Percentiles rank a stretch among this genome's conserved stretches.
These are phyloP conservation scores for Botrytis elliptica DNA, from an alignment of 2,329 filamentous ascomycete genomes.

Conservation along the genomic window DNA sequence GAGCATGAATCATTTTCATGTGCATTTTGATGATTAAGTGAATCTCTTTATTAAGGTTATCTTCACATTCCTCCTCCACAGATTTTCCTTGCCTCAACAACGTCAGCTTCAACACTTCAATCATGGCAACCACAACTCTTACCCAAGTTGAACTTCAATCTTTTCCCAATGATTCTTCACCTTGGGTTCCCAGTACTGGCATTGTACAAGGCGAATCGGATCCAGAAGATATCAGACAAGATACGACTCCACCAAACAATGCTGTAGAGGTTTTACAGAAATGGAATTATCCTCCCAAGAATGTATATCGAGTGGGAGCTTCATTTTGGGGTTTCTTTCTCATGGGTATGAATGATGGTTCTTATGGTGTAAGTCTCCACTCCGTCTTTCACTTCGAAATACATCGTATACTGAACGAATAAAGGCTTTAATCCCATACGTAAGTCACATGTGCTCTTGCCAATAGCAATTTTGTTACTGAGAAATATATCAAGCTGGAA, in stretches of 20 bases:
- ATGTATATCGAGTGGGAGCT: slow-evolving; percentile 57
- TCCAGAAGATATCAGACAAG: slow-evolving; percentile 15
- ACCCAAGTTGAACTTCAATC: neutral
- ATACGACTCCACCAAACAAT: neutral
- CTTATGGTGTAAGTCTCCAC: slow-evolving; percentile 27
- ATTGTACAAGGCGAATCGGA: neutral
- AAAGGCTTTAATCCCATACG: slow-evolving; percentile 49
- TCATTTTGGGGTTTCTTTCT: slow-evolving; percentile 62
- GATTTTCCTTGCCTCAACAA: neutral
- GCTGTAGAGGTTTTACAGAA: slow-evolving; percentile 43
- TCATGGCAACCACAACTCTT: slow-evolving; percentile 1
- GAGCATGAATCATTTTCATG: neutral
- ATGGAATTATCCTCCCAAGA: slow-evolving; percentile 63
- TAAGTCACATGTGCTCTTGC: neutral
- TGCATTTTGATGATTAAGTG: neutral
- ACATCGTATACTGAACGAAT: neutral
- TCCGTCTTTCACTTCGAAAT: neutral
- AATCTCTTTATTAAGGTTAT: neutral
- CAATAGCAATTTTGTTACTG: neutral
- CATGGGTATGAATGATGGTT: slow-evolving; percentile 43
- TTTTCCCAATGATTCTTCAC: neutral
- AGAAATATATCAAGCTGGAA: slow-evolving; percentile 22
- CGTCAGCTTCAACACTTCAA: neutral
- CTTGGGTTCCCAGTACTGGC: neutral
- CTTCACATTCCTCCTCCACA: neutral